Percentiles rank a stretch among this genome's conserved stretches.
phyloP scores from a whole-genome alignment of 495 filamentous ascomycete species.

The Tetracladium marchalianum region DNA sequence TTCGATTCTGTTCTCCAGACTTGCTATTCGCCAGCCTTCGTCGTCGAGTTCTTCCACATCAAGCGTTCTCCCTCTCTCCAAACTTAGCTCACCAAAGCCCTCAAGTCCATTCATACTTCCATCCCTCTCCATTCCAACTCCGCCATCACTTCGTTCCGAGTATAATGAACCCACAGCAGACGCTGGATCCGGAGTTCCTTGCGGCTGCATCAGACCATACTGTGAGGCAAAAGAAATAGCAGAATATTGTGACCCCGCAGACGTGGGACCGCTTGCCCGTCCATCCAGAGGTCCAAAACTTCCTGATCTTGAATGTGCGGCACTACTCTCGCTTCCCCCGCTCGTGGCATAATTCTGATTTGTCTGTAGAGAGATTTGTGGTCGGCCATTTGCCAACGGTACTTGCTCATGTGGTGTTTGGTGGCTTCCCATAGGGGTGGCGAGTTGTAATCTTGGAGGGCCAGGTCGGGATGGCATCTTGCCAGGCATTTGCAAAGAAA shows the following conservation, averaged over 20 bases:
- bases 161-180: constrained; percentile 80
- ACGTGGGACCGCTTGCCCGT: constrained; percentile 63
- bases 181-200: constrained; percentile 70
- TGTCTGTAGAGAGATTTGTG: constrained; percentile 20
- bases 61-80: constrained; percentile 70
- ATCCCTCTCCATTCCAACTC: constrained; percentile 64
- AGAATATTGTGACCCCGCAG: constrained; percentile 74
- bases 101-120: constrained; percentile 53
- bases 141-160: constrained; percentile 61
- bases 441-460: constrained; percentile 65
- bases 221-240: constrained; percentile 64
- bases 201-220: constrained; percentile 43
- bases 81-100: constrained; percentile 59
- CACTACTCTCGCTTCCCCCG: constrained; percentile 58
- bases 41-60: constrained; percentile 95
- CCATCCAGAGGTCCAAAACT: constrained; percentile 67
- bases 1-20: constrained; percentile 73
- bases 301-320: constrained; percentile 59
- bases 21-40: constrained; percentile 88
- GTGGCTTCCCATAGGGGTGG: constrained; percentile 74
- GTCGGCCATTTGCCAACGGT: constrained; percentile 36
- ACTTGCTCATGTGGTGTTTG: constrained; percentile 51
- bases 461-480: constrained; percentile 38
- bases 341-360: constrained; percentile 48
- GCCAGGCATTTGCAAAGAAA: constrained; percentile 5